Conservation (phyloP, 164 flowering plant genomes). For the Vitis rotundifolia region DNA sequence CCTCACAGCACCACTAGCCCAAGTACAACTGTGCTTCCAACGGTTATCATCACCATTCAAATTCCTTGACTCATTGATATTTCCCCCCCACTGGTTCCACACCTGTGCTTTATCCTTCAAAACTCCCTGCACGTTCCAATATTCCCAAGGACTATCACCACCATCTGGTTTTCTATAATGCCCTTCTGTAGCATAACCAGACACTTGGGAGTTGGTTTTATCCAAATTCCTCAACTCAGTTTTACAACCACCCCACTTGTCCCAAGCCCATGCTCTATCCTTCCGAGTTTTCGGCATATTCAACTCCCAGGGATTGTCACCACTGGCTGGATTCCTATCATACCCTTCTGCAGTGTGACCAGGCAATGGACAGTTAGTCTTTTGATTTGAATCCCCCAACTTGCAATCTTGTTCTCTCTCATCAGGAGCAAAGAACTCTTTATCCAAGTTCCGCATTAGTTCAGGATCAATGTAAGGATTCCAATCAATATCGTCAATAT, state of each 20-base stretch:
- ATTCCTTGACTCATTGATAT: too few species aligned
- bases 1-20: too few species aligned
- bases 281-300: background rate
- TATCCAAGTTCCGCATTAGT: constrained; percentile 44
- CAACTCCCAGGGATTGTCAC: constrained; percentile 35
- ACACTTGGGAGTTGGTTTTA: background rate
- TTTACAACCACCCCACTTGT: constrained; percentile 13
- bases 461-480: constrained; percentile 42
- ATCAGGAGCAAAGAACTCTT: constrained; percentile 23
- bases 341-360: constrained; percentile 8
- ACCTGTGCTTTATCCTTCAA: too few species aligned
- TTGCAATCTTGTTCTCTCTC: constrained; percentile 18
- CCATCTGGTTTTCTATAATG: too few species aligned
- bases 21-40: too few species aligned
- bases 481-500: constrained; percentile 67
- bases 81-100: too few species aligned
- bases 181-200: too few species aligned
- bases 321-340: constrained; percentile 8
- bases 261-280: constrained; percentile 23
- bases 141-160: too few species aligned
- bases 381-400: constrained; percentile 10
- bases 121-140: too few species aligned
- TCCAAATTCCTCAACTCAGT: constrained; percentile 5
- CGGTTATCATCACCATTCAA: too few species aligned
- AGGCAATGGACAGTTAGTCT: constrained; percentile 3